Conservation (phyloP, 345 rosid species). For the Pseudoturritis turrita region DNA sequence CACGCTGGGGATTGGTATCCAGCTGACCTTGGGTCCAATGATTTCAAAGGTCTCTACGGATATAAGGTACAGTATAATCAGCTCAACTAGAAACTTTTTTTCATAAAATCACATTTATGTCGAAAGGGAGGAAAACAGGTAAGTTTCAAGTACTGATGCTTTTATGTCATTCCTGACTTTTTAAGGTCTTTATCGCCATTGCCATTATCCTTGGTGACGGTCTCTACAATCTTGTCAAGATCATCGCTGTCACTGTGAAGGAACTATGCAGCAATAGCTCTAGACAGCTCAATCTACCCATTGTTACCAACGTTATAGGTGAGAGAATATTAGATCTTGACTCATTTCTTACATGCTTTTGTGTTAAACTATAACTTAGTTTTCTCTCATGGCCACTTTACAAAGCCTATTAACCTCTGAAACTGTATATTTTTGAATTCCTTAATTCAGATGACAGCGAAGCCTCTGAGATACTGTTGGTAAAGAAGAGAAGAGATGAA, state of each 20-base stretch:
- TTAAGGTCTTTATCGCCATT: conserved; percentile 82
- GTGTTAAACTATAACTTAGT: neutral
- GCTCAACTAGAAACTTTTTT: neutral
- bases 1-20: conserved; percentile 92
- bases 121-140: neutral
- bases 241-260: conserved; percentile 52
- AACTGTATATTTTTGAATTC: neutral
- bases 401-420: neutral
- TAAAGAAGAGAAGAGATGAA: conserved; percentile 58
- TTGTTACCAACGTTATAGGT: conserved; percentile 54
- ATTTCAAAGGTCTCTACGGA: conserved; percentile 92
- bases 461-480: conserved; percentile 43
- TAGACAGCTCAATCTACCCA: conserved; percentile 46
- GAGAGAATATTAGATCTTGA: conserved; percentile 16
- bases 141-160: neutral
- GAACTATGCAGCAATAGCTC: conserved; percentile 56
- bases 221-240: conserved; percentile 83
- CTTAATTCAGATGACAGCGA: conserved; percentile 42
- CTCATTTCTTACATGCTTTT: neutral
- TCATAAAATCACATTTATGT: neutral
- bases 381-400: neutral
- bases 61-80: conserved; percentile 55
- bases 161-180: conserved; percentile 11
- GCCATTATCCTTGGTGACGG: conserved; percentile 91
- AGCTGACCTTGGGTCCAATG: conserved; percentile 65